phyloP scores from a whole-genome alignment of 2,329 filamentous ascomycete genomes.

The Colletotrichum limetticola region DNA sequence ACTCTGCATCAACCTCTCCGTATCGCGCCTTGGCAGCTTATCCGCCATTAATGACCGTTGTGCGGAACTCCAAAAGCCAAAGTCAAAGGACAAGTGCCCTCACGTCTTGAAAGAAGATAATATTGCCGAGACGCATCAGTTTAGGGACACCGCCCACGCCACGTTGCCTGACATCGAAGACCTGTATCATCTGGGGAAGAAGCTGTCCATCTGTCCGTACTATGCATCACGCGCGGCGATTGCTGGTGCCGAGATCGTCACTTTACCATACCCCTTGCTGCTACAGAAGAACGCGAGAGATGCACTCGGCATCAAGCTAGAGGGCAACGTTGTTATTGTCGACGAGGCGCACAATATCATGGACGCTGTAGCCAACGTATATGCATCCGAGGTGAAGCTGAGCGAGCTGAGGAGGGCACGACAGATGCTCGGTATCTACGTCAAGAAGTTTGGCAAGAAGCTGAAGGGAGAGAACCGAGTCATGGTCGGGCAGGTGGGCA shows the following conservation, averaged over 20 bases:
- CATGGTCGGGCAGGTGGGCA: constrained; percentile 88
- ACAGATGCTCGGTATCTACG: constrained; percentile 81
- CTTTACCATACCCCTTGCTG: constrained; percentile 89
- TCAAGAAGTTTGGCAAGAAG: constrained; percentile 87
- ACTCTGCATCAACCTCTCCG: constrained; percentile 88
- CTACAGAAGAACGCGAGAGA: constrained; percentile 89
- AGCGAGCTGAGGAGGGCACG: constrained; percentile 78
- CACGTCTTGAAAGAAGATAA: constrained; percentile 85
- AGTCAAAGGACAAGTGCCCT: constrained; percentile 74
- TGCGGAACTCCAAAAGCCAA: constrained; percentile 85
- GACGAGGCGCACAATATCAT: constrained; percentile 98
- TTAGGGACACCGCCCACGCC: constrained; percentile 86
- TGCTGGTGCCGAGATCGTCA: constrained; percentile 88
- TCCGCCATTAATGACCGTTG: constrained; percentile 95
- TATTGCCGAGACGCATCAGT: constrained; percentile 76
- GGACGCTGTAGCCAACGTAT: constrained; percentile 89
- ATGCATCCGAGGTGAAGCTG: constrained; percentile 81
- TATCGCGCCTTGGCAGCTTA: constrained; percentile 75
- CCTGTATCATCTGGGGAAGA: constrained; percentile 79
- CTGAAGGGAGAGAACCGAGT: constrained; percentile 92
- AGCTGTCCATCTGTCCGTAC: constrained; percentile 88
- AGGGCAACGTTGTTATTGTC: constrained; percentile 91
- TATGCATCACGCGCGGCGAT: constrained; percentile 92
- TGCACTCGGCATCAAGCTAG: constrained; percentile 85
- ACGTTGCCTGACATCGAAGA: constrained; percentile 95